Base-by-base conservation (phyloP, 176 grass and related monocot species). In the Poa annua region DNA sequence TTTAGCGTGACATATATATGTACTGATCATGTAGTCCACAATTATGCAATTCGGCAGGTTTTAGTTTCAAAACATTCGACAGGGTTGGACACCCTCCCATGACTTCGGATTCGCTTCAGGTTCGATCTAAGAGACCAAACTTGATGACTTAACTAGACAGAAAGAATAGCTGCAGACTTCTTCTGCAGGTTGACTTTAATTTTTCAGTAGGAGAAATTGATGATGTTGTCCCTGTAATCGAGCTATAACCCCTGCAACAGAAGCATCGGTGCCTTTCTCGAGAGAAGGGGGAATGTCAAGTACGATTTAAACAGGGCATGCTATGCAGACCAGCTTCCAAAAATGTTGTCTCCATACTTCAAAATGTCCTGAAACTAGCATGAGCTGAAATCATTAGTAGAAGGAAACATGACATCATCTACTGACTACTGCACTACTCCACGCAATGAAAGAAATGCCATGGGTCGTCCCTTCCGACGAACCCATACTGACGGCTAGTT, bases 261-360 rank as follows among this genome's bases (percentile, higher is more conserved):
- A 80, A 80, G 61, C 78, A 50, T 65, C 78, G 21, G 9, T 36
- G 33, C 39, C 39, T 79, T 79, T 79, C 20, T 19, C 25, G 63
- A 68, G 29, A 80, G 13, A 48, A 38, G 32, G 26, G 48, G 32
- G 52, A n/a, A 52, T 19, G 45, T 17, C 12, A 33, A 70, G 48
- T 81, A 21, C 33, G 70, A 7, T 39, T 41, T 54, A 22, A 25
- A 70, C 54, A 25, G 20, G 65, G 79, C 79, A 81, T 70, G 65
- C 38, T 41, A 29, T 29, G 29, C 41, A 80, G 5, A 76, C 0
- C 20, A 38, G 70, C 45, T 74, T 74, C 71, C 0, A 48, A 3
- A 74, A 74, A 74, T 33, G 7, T 0, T 11, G 4, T 52, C 16
- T 52, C 14, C 71, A 45, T 34, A 52, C 71, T 51, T 34, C 47